Conservation (phyloP, 495 filamentous ascomycete species). For the Pyrenula massariospora region DNA sequence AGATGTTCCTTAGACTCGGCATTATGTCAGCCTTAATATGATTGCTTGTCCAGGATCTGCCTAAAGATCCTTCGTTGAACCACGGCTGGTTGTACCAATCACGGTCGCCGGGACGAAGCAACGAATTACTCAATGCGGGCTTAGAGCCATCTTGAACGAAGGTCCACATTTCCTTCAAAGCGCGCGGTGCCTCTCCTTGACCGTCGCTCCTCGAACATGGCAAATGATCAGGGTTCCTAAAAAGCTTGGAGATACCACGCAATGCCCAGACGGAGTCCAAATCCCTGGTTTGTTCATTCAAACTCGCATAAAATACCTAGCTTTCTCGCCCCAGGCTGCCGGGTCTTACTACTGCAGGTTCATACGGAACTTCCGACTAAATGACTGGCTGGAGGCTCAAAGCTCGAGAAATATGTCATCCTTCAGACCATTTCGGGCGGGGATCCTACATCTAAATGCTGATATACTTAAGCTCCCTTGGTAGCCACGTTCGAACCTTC, state of each 20-base stretch:
- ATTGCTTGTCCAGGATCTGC: too few species aligned
- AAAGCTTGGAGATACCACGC: neutral
- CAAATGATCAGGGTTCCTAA: neutral
- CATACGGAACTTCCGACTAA: neutral
- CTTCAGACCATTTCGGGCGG: neutral
- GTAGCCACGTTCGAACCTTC: too few species aligned
- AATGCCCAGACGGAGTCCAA: neutral
- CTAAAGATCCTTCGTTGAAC: too few species aligned
- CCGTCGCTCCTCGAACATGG: neutral
- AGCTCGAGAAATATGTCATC: neutral
- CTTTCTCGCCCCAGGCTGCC: neutral
- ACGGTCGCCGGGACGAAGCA: too few species aligned
- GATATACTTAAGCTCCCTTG: neutral
- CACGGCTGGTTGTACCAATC: too few species aligned
- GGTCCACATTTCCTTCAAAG: too few species aligned
- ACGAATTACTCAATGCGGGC: too few species aligned
- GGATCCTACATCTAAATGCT: neutral
- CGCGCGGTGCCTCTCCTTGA: too few species aligned
- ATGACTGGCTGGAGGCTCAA: neutral
- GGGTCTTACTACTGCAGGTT: neutral
- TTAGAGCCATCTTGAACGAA: too few species aligned
- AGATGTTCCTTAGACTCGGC: too few species aligned
- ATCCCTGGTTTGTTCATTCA: neutral
- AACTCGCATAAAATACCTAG: neutral
- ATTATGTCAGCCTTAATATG: too few species aligned